These are phyloP conservation scores for Syzygium grande DNA, from an alignment of 345 rosid species.

Conservation along the genomic window DNA sequence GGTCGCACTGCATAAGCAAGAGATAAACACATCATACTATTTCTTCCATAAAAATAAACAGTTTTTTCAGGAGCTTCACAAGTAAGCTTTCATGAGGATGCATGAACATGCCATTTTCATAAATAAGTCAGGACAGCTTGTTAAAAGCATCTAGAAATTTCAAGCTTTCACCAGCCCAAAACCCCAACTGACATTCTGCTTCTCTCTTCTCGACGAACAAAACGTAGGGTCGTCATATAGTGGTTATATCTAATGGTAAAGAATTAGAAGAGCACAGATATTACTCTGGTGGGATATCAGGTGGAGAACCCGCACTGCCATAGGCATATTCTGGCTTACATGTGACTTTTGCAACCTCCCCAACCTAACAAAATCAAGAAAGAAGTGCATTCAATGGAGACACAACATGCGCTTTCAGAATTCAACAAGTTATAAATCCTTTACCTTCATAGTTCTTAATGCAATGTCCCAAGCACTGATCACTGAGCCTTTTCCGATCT, in stretches of 20 bases:
- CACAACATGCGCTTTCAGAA: background rate
- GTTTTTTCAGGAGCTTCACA: background rate
- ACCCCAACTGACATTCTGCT: background rate
- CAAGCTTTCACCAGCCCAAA: background rate
- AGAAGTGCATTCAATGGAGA: background rate
- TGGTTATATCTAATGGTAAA: background rate
- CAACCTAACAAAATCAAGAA: constrained; percentile 43
- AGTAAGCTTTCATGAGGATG: background rate
- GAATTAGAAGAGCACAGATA: background rate
- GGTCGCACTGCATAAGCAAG: constrained; percentile 54
- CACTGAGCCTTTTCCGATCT: constrained; percentile 75
- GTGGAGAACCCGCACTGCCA: constrained; percentile 82
- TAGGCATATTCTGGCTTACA: constrained; percentile 97
- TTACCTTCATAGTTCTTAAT: constrained; percentile 79
- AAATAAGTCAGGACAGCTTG: background rate
- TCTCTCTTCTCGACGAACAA: background rate
- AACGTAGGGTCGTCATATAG: background rate
- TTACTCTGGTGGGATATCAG: constrained; percentile 87
- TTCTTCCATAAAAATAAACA: background rate
- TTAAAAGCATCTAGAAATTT: background rate
- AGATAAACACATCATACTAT: background rate
- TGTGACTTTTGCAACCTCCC: constrained; percentile 87
- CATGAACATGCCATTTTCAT: background rate
- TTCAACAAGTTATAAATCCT: background rate
- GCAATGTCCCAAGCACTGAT: constrained; percentile 91